phyloP scores from a whole-genome alignment of 2,329 filamentous ascomycete species.

The Alternaria infectoria region DNA sequence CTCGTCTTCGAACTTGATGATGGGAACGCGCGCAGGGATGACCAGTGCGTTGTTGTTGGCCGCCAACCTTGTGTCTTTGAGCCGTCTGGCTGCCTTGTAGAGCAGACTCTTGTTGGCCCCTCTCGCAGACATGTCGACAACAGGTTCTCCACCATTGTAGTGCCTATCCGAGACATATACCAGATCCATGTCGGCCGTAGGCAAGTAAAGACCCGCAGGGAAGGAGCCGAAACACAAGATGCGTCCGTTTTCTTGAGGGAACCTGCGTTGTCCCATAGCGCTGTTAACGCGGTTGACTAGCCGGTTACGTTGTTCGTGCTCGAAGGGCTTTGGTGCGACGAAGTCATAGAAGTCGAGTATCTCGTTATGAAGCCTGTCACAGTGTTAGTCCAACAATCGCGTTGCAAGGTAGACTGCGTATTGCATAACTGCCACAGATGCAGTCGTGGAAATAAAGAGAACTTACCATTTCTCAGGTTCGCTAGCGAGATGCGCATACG shows the following conservation, averaged over 20 bases:
- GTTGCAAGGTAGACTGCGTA: neutral
- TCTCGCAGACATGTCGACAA: constrained; percentile 44
- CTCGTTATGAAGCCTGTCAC: constrained; percentile 80
- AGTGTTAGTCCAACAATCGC: neutral
- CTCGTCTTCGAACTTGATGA: constrained; percentile 88
- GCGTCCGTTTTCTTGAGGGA: constrained; percentile 55
- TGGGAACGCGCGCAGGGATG: constrained; percentile 83
- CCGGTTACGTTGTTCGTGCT: constrained; percentile 74
- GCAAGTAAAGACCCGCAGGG: constrained; percentile 77
- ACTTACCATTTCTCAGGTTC: constrained; percentile 55
- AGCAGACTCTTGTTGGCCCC: constrained; percentile 61
- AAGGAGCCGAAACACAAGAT: constrained; percentile 90
- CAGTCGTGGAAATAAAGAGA: neutral
- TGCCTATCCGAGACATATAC: constrained; percentile 76
- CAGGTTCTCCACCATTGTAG: constrained; percentile 56
- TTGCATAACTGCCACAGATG: neutral
- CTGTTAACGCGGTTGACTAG: constrained; percentile 72
- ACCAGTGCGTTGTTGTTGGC: constrained; percentile 65
- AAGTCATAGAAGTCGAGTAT: constrained; percentile 88
- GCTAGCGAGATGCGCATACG: constrained; percentile 63
- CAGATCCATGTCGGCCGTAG: constrained; percentile 90
- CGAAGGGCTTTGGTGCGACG: constrained; percentile 77
- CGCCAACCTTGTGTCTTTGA: constrained; percentile 60
- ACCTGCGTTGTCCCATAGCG: constrained; percentile 55
- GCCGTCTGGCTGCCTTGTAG: constrained; percentile 66